Conservation (phyloP, 371 early-diverging fungal genomes). For the Lichtheimia corymbifera region DNA sequence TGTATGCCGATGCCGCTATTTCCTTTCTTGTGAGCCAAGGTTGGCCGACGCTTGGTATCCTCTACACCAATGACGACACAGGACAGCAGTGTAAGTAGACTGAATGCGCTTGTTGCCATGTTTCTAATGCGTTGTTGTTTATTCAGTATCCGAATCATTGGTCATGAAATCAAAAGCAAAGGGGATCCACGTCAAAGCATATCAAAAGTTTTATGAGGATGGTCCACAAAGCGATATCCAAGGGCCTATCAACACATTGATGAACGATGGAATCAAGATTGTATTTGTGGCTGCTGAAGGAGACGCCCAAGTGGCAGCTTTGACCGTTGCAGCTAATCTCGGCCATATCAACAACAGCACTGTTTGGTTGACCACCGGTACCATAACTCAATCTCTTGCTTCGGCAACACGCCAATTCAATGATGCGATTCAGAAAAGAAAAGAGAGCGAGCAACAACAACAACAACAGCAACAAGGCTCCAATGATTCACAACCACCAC, state of each 20-base stretch:
- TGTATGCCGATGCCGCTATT: constrained; percentile 55
- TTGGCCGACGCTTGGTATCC: constrained; percentile 54
- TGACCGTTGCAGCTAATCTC: constrained; percentile 39
- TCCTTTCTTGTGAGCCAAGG: constrained; percentile 55
- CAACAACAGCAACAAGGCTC: constrained; percentile 5
- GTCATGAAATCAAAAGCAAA: constrained; percentile 39
- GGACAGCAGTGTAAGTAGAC: constrained; percentile 50
- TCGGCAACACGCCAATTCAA: constrained; percentile 30
- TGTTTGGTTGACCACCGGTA: constrained; percentile 42
- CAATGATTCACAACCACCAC: neutral
- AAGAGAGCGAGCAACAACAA: neutral
- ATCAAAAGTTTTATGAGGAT: constrained; percentile 47
- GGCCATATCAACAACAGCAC: constrained; percentile 43
- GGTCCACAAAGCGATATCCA: constrained; percentile 49
- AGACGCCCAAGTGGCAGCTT: constrained; percentile 35
- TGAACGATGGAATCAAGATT: constrained; percentile 45
- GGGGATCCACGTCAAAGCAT: constrained; percentile 43
- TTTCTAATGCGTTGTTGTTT: neutral
- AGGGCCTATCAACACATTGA: constrained; percentile 37
- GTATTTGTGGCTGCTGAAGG: constrained; percentile 53
- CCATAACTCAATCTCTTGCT: constrained; percentile 16
- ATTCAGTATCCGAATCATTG: constrained; percentile 51
- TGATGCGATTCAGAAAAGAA: constrained; percentile 13
- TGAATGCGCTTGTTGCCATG: neutral
- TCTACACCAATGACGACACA: constrained; percentile 53